A percentile compares a stretch with the other conserved stretches of the same genome.
Conservation (phyloP, 2,329 filamentous ascomycete species). For the Nothophaeocryptopus gaeumannii region DNA sequence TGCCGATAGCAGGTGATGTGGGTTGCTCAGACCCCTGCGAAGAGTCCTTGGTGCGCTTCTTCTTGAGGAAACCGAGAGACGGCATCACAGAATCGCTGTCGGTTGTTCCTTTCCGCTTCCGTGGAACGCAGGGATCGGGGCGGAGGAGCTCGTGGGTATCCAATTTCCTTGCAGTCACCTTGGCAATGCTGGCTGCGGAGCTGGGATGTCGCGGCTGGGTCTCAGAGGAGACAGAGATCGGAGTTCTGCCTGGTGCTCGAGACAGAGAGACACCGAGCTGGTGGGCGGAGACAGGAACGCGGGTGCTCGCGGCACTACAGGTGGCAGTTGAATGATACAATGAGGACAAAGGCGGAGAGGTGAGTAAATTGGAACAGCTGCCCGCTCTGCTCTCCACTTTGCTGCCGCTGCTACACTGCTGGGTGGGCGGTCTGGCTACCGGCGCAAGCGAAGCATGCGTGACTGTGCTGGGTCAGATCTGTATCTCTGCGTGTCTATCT, state of each 20-base stretch:
- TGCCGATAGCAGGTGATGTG: constrained; percentile 54
- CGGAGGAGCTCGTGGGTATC: constrained; percentile 14
- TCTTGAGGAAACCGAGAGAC: constrained; percentile 93
- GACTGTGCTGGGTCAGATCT: no score
- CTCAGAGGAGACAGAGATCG: not conserved
- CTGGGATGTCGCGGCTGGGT: constrained; percentile 10
- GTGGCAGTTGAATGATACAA: not conserved
- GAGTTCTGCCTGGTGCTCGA: not conserved
- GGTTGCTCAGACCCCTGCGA: constrained; percentile 54
- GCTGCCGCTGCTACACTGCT: no score
- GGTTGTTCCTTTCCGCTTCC: constrained; percentile 24
- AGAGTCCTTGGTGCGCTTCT: constrained; percentile 95
- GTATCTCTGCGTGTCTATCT: no score
- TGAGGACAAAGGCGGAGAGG: no score
- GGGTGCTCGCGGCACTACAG: constrained; percentile 4
- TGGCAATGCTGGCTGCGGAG: constrained; percentile 2
- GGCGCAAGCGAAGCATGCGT: no score
- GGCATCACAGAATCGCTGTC: constrained; percentile 62
- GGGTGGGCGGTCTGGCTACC: no score
- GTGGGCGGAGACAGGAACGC: constrained; percentile 5
- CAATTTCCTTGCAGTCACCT: constrained; percentile 18
- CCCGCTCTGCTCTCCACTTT: no score
- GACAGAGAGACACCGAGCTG: not conserved
- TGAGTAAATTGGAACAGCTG: no score
- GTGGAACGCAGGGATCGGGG: constrained; percentile 22